phyloP scores from a whole-genome alignment of 2,329 filamentous ascomycete genomes.

The Colletotrichum abscissum region DNA sequence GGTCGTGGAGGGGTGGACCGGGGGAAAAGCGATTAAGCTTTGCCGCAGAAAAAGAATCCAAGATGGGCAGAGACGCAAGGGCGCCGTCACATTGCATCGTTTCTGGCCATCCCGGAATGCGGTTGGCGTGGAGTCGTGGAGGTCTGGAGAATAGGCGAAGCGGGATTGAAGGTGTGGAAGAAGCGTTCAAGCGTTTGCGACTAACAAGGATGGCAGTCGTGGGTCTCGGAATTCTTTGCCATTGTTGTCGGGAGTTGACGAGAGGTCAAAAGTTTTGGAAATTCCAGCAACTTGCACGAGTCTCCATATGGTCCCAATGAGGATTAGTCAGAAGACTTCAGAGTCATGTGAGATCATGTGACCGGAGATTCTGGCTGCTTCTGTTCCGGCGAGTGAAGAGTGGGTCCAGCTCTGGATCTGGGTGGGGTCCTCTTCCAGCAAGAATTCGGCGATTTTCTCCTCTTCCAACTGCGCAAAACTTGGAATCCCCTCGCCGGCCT shows the following conservation, averaged over 20 bases:
- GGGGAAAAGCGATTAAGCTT: constrained; percentile 19
- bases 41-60: background rate
- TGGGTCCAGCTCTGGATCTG: background rate
- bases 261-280: background rate
- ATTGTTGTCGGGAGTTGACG: background rate
- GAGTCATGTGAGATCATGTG: background rate
- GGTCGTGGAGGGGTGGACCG: background rate
- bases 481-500: constrained; percentile 27
- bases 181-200: background rate
- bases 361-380: background rate
- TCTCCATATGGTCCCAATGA: background rate
- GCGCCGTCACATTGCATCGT: constrained; percentile 15
- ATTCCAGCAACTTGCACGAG: background rate
- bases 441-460: constrained; percentile 6
- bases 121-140: constrained; percentile 15
- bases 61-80: background rate
- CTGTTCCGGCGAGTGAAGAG: background rate
- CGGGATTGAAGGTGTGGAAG: constrained; percentile 12
- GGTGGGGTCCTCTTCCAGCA: background rate
- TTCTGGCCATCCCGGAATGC: constrained; percentile 12
- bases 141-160: background rate
- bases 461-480: constrained; percentile 4
- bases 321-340: background rate
- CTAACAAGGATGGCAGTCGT: constrained; percentile 16
- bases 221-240: background rate